Base-by-base conservation (phyloP, 1,284 basidiomycete genomes). In the Inonotus obliquus region DNA sequence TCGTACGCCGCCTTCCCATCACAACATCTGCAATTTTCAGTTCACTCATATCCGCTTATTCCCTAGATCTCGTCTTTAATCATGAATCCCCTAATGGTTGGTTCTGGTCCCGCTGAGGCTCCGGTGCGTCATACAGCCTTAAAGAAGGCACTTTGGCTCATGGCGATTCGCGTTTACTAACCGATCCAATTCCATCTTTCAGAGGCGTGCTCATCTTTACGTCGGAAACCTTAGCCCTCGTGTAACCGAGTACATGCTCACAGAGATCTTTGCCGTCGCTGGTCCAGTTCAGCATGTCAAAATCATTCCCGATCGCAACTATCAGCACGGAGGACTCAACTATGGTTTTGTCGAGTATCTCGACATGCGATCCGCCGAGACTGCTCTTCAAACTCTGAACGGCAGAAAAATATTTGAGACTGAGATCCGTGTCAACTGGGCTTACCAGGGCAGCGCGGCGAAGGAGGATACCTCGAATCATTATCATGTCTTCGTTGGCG, bases 291-390 rank as follows among this genome's bases (percentile, higher is more conserved):
- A 96, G 75, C 91, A 94, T 70, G 96, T 97, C 74, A 98, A 98
- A 86, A 98, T 99, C 74, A 97, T 99, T 73, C 94, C 95, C 49
- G 96, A 98, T 79, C 87, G 94, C 69, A 98, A 96, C 81, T 97
- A 94, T 75, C 92, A 96, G 76, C 95, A 97, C 72, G 96, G 94
- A 63, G 95, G 94, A 61, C 89, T 96, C 76, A 98, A 97, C 81
- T 99, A 98, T 72, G 96, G 96, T 68, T 98, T 96, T 76, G 96
- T 97, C 74, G 94, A 96, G 78, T 97, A 96, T 78, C 89, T 91
- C 74, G 95, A 98, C 75, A 96, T 98, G 91, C 89, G 93, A 65
- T 91, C 94, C 37, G 96, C 96, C 37, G 96, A 99, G 77, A 96
- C 94, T 61, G 96, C 96, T 21, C 82, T 98, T 49, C 91, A 94